Base-by-base conservation (phyloP, 345 rosid species). In the Combretum micranthum region DNA sequence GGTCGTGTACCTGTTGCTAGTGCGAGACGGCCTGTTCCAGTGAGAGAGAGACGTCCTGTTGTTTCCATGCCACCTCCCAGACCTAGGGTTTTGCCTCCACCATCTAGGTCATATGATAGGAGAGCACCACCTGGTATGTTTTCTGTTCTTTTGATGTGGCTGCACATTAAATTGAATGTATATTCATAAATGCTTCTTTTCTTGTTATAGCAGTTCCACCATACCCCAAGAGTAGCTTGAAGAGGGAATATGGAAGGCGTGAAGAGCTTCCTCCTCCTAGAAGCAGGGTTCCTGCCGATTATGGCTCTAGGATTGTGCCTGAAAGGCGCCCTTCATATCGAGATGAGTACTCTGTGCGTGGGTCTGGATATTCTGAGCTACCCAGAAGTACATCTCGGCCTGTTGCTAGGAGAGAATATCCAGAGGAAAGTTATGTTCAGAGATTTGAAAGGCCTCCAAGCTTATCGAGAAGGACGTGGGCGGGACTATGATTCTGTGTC, bases 251-350 rank as follows among this genome's bases (percentile, higher is more conserved):
- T 72, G 69, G 72, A 65, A 82, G 81, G 25, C 86, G 78, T 43
- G 96, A 85, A 55, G 96, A 87, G 69, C 74, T 77, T 65, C 97
- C 89, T 69, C 94, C 94, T 64, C 85, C 80, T 45, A 77, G 97
- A 72, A 77, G 82, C 75, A 80, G 96, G 74, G 80, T 79, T 69
- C 69, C 86, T 75, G 62, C 69, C 26, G 96, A 86, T 65, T 87
- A 89, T 75, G 78, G 83, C 63, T 75, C 92, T 20, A 85, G 97
- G 76, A 71, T 68, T 59, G 69, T 85, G 37, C 76, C 85, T 4
- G 96, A 93, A 56, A 93, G 99, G 63, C 83, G 81, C 48, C 67
- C 70, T 55, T 73, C 94, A 15, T 85, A 87, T 64, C 76, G 92
- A 72, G 99, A 93, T 59, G 91, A 89, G 12, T 85, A 85, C 74